These are phyloP conservation scores for Leptosphaerulina australis DNA, from an alignment of 2,329 filamentous ascomycete genomes.

Conservation along the genomic window DNA sequence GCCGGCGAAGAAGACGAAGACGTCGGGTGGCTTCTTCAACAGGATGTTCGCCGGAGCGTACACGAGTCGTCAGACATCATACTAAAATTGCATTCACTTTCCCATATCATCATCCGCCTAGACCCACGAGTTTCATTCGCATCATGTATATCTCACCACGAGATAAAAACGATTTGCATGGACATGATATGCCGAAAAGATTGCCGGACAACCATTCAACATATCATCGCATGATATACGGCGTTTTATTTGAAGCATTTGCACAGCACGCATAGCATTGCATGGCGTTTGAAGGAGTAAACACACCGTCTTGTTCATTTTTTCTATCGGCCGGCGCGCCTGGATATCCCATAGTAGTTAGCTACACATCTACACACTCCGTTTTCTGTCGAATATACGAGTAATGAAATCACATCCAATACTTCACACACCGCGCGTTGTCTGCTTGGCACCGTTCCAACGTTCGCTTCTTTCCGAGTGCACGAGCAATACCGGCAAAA, in stretches of 20 bases:
- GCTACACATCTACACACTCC: slow-evolving; percentile 12
- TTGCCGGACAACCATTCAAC: slow-evolving; percentile 19
- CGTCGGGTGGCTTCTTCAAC: slow-evolving; percentile 48
- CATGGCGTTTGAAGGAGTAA: slow-evolving; percentile 15
- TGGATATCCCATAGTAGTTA: slow-evolving; percentile 20
- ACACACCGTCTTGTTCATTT: slow-evolving; percentile 8
- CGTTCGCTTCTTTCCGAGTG: slow-evolving; percentile 18
- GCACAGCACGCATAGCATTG: slow-evolving; percentile 20
- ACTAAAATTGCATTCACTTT: slow-evolving; percentile 40
- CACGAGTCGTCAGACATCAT: slow-evolving; percentile 35
- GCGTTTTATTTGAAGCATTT: slow-evolving; percentile 19
- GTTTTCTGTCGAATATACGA: slow-evolving; percentile 10
- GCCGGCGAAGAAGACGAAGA: slow-evolving; percentile 50
- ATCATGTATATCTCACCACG: slow-evolving; percentile 27
- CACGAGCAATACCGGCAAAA: slow-evolving; percentile 11
- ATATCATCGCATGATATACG: slow-evolving; percentile 19
- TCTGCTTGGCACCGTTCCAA: slow-evolving; percentile 11
- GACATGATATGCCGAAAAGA: slow-evolving; percentile 19
- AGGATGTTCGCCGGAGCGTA: slow-evolving; percentile 44
- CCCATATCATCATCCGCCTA: slow-evolving; percentile 34
- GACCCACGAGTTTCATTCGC: slow-evolving; percentile 26
- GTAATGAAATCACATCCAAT: slow-evolving; percentile 20
- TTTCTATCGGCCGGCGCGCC: slow-evolving; percentile 19
- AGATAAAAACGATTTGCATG: slow-evolving; percentile 18
- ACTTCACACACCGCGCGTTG: slow-evolving; percentile 11